Evolutionary conservation across 2,329 filamentous ascomycete species (phyloP), one percentile per base, ranked within the genome.

Genomic region (Arachnopeziza araneosa): DNA sequence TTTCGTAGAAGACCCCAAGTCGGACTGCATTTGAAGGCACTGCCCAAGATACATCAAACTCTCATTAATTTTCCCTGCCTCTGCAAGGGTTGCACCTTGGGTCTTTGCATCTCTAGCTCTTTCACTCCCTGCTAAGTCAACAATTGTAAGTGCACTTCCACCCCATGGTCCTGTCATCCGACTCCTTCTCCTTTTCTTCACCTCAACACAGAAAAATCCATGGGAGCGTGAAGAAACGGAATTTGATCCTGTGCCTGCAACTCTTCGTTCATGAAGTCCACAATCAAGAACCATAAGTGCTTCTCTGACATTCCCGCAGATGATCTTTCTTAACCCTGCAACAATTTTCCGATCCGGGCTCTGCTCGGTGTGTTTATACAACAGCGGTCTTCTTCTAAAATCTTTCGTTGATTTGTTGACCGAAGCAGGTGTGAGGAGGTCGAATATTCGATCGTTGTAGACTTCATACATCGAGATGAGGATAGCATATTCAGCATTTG

Each of bases 381-480:
- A 79, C 1, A 99, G 77, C 0, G 91, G 87, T 26, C 93, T 85
- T n/a, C 95, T 86, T 55, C 87, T 82, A 64, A 81, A 80, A 60
- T 91, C 87, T 68, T 90, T 91, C 1, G 85, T 87, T 5, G 80
- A 80, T 44, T 81, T 82, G 0, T 80, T 80, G 63, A 82, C 82
- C 23, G 79, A 75, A 2, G 83, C 81, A 0, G 84, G 83, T 0
- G 88, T 89, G 1, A 99, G 79, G 0, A 99, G 84, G 70, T 99
- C 95, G 73, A 96, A 98, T 66, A 99, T 98, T 44, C 93, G 87
- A 75, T 99, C 93, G 71, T 99, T 99, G 78, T 99, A 97, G 1
- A 99, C 93, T 74, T 99, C 95, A 75, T 98, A 98, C 93, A 99
- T 99, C 57, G 92, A 96, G 23, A 99, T 82, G 12, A 99, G 79